These are phyloP conservation scores for Prasinococcaceae sp. DNA, from an alignment of 139 green algal genomes.

Conservation along the genomic window DNA sequence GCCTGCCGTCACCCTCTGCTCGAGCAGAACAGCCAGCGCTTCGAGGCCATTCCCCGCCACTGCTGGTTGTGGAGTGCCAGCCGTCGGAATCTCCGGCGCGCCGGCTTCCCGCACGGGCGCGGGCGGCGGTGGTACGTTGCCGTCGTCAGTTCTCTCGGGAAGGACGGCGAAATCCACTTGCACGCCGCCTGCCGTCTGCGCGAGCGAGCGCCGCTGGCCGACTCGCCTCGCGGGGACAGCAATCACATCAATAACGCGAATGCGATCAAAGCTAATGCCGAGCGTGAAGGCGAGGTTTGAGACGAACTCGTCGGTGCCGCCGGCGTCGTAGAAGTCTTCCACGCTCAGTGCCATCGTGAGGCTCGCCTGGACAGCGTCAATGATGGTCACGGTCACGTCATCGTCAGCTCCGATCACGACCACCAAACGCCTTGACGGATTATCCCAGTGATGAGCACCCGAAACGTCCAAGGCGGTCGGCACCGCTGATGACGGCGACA, in stretches of 20 bases:
- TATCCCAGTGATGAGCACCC: not conserved
- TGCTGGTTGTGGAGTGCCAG: no score
- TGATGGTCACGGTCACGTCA: not conserved
- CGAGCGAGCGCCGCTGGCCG: no score
- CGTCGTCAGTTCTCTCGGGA: no score
- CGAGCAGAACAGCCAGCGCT: no score
- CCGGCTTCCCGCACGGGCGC: no score
- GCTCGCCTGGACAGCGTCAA: not conserved
- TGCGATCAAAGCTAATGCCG: not conserved
- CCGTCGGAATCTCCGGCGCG: no score
- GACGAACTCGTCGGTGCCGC: not conserved
- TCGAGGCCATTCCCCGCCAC: no score
- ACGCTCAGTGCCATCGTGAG: not conserved
- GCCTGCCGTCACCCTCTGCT: no score
- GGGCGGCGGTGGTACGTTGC: no score
- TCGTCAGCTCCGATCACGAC: not conserved
- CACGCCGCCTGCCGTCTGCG: no score
- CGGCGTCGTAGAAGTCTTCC: not conserved
- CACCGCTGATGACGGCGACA: no score
- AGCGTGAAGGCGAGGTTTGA: not conserved
- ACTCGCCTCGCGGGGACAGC: not conserved
- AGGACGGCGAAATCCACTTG: no score
- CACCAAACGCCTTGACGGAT: not conserved
- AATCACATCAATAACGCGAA: not conserved
- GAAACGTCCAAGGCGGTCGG: not conserved